Evolutionary conservation across 2,329 filamentous ascomycete species (phyloP), one percentile per base, ranked within the genome.

Genomic region (Zymoseptoria passerinii): DNA sequence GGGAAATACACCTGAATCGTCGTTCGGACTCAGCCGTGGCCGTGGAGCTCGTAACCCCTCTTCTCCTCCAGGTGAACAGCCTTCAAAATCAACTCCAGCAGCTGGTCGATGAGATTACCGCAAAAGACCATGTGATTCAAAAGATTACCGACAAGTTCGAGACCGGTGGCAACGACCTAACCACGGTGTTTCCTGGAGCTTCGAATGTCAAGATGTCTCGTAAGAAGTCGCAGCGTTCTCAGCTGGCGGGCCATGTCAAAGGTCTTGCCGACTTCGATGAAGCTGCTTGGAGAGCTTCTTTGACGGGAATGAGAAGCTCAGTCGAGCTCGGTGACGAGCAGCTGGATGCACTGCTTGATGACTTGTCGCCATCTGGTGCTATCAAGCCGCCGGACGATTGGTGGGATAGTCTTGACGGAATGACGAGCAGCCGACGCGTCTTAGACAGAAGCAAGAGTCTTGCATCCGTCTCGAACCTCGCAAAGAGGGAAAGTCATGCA

Each of bases 121-220:
- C 80, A 28, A 86, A 86, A 66, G 83, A 86, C 65, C 81, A 77
- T 67, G 76, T 81, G 18, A 80, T 86, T 54, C 74, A 73, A 7
- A 83, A 80, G 57, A 71, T 86, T 20, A 75, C 83, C 27, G 83
- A 86, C 65, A 80, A 81, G 60, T 76, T 84, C 53, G 82, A 84
- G 63, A 73, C 75, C 1, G 76, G 80, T 48, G 79, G 80, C 4
- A 73, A 82, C 52, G 82, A 84, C 64, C 68, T 85, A 5, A 78
- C 77, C 16, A 76, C 77, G 9, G 76, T 84, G 1, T 86, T 86
- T 65, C 83, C 83, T 4, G 77, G 78, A 20, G 75, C 77, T 19
- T 74, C 77, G 28, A 77, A 78, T 18, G 62, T 77, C 54, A 80
- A 77, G 54, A 64, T 71, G 23, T 72, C 73, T 44, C 74, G 76